Percentiles rank a stretch among this genome's conserved stretches.
phyloP scores from a whole-genome alignment of 2,329 filamentous ascomycete genomes.

The Colletotrichum gigasporum region DNA sequence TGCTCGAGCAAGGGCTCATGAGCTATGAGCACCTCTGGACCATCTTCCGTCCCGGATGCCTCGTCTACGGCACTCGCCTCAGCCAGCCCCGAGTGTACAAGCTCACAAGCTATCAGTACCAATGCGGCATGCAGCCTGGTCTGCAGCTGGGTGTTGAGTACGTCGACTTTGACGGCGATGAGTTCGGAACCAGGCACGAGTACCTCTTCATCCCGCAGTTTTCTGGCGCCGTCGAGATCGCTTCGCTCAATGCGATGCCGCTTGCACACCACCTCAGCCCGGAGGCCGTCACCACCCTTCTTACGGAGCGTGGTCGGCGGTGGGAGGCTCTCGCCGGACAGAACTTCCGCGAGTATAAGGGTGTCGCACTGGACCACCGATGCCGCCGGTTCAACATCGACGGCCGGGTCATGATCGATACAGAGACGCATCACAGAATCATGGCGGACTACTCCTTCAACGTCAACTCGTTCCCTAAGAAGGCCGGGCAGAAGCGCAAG shows the following conservation, averaged over 20 bases:
- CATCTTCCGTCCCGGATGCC: slow-evolving; percentile 57
- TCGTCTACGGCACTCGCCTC: slow-evolving; percentile 48
- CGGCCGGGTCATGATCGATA: slow-evolving; percentile 88
- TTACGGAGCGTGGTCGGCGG: slow-evolving; percentile 51
- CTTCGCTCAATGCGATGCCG: slow-evolving; percentile 53
- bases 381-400: slow-evolving; percentile 75
- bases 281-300: slow-evolving; percentile 41
- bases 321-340: slow-evolving; percentile 56
- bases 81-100: slow-evolving; percentile 50
- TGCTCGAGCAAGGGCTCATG: slow-evolving; percentile 61
- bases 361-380: slow-evolving; percentile 41
- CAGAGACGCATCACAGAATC: slow-evolving; percentile 81
- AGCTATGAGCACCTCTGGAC: slow-evolving; percentile 63
- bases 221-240: slow-evolving; percentile 52
- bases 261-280: slow-evolving; percentile 51
- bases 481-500: slow-evolving; percentile 30
- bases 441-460: slow-evolving; percentile 83
- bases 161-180: slow-evolving; percentile 58
- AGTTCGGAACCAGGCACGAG: slow-evolving; percentile 51
- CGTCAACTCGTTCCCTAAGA: slow-evolving; percentile 32
- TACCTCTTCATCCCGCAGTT: slow-evolving; percentile 50
- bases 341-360: slow-evolving; percentile 57
- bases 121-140: slow-evolving; percentile 44
- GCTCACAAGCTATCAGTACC: slow-evolving; percentile 47
- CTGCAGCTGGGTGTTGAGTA: slow-evolving; percentile 40